phyloP scores from a whole-genome alignment of 1,139 yeast genomes.

The Wickerhamiella infanticola region DNA sequence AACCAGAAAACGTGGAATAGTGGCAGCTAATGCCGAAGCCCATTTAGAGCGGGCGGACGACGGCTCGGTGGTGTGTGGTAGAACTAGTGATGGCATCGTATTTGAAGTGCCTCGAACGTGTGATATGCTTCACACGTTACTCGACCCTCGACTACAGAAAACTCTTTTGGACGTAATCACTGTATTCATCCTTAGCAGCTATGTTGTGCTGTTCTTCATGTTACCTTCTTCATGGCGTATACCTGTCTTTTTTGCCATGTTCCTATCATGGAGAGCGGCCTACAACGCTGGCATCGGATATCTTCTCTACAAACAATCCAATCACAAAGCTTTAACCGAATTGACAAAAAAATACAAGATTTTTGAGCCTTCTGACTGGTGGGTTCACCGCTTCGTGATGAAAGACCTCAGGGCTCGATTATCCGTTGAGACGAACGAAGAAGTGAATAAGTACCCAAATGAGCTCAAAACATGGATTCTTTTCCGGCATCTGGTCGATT shows the following conservation, averaged over 20 bases:
- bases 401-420: conserved; percentile 45
- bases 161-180: conserved; percentile 51
- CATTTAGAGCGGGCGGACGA: background rate
- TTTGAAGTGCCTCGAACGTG: conserved; percentile 67
- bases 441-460: conserved; percentile 40
- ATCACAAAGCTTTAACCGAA: conserved; percentile 38
- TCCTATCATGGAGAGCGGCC: conserved; percentile 60
- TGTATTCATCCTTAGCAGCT: conserved; percentile 36
- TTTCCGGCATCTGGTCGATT: conserved; percentile 66
- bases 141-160: conserved; percentile 62
- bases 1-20: background rate
- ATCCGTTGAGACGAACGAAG: conserved; percentile 25
- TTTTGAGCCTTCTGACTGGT: conserved; percentile 29
- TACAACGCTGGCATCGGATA: conserved; percentile 74
- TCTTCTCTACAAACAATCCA: conserved; percentile 53
- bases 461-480: conserved; percentile 78
- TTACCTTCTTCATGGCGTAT: conserved; percentile 27
- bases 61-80: conserved; percentile 10
- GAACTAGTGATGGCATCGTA: conserved; percentile 20
- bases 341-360: conserved; percentile 37
- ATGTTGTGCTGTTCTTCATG: conserved; percentile 33
- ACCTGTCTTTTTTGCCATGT: conserved; percentile 36
- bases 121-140: conserved; percentile 71
- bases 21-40: no score
- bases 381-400: conserved; percentile 29